phyloP scores from a whole-genome alignment of 331 rosid species.

The Erythrophleum ivorense region DNA sequence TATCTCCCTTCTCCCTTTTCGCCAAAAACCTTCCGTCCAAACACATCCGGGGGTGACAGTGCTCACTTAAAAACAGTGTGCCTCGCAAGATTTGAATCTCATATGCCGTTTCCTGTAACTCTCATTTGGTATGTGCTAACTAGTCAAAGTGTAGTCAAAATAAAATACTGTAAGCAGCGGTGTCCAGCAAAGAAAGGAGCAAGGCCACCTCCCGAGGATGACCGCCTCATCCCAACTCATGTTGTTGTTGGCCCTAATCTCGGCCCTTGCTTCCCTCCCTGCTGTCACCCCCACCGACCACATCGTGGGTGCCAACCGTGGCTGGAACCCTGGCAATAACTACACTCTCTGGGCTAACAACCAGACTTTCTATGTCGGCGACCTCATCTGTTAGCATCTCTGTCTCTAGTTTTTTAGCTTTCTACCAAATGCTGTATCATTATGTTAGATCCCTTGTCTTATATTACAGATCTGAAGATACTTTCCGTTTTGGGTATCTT shows the following conservation, averaged over 20 bases:
- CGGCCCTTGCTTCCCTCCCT: constrained; percentile 36
- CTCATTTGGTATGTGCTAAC: too few relatives aligned
- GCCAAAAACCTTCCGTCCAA: too few relatives aligned
- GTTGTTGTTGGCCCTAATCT: constrained; percentile 38
- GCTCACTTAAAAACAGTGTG: too few relatives aligned
- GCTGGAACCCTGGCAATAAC: constrained; percentile 86
- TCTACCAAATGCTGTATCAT: not conserved
- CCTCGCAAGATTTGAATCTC: too few relatives aligned
- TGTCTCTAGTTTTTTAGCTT: not conserved
- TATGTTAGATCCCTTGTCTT: constrained; percentile 17
- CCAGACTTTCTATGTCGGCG: constrained; percentile 86
- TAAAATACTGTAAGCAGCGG: not conserved
- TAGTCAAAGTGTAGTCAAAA: too few relatives aligned
- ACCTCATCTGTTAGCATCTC: constrained; percentile 59
- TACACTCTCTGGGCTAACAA: constrained; percentile 93
- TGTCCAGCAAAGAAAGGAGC: not conserved
- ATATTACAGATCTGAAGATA: constrained; percentile 9
- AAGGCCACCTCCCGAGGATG: constrained; percentile 25
- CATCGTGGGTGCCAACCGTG: constrained; percentile 92
- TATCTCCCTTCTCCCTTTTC: too few relatives aligned
- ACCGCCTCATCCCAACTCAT: constrained; percentile 9
- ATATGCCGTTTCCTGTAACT: too few relatives aligned
- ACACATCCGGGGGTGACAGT: too few relatives aligned
- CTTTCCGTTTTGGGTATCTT: constrained; percentile 25
- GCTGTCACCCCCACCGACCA: constrained; percentile 70